Evolutionary conservation across 352 stramenopile genomes (phyloP).

Genomic region (Phytophthora syringae): DNA sequence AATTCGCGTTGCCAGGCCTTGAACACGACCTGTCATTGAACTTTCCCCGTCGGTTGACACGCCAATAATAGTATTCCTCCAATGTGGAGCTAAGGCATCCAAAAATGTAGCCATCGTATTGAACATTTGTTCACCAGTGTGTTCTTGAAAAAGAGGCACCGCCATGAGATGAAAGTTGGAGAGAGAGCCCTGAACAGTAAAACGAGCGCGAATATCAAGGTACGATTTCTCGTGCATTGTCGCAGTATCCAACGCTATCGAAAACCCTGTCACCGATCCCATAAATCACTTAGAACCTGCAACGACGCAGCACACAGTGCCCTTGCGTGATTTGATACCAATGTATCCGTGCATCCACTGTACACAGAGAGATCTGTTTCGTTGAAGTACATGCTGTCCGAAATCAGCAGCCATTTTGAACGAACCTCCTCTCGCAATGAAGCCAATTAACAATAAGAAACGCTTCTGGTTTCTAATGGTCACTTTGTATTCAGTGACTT

Average conservation of each 20-base stretch:
- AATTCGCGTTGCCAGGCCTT: background rate
- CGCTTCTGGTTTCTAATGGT: background rate
- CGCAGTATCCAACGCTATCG: background rate
- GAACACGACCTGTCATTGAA: background rate
- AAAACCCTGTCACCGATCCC: background rate
- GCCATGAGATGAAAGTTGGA: background rate
- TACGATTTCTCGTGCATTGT: background rate
- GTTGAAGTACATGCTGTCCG: background rate
- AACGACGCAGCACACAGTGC: background rate
- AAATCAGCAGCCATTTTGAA: constrained; percentile 5
- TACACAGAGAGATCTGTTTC: constrained; percentile 2
- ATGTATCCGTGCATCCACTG: background rate
- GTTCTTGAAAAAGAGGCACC: background rate
- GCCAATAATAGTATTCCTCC: background rate
- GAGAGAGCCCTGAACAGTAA: background rate
- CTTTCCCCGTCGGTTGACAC: background rate
- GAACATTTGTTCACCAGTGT: background rate
- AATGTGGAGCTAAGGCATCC: background rate
- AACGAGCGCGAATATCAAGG: background rate
- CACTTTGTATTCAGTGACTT: background rate
- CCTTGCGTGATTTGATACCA: background rate
- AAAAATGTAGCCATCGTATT: background rate
- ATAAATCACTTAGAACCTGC: background rate
- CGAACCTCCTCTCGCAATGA: background rate
- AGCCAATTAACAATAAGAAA: background rate